phyloP scores from a whole-genome alignment of 2,329 filamentous ascomycete species.

The Cercospora nicotianae region DNA sequence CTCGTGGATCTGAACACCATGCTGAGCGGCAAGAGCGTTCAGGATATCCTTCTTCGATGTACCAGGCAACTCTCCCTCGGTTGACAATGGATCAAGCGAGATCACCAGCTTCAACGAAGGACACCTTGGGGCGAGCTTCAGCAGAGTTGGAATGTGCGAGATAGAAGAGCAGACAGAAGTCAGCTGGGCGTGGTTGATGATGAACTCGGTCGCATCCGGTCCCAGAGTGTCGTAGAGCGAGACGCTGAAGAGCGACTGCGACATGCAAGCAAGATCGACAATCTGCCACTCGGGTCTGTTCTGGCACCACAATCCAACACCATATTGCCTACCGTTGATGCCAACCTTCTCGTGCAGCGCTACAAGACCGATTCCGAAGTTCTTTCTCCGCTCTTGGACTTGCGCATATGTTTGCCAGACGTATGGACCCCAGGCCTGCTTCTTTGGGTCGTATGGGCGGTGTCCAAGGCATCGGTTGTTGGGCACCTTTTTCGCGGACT shows the following conservation, averaged over 20 bases:
- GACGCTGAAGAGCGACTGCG: conserved; percentile 83
- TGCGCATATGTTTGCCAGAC: conserved; percentile 82
- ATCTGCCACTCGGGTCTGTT: conserved; percentile 90
- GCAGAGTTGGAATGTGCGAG: conserved; percentile 74
- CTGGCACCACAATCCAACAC: conserved; percentile 80
- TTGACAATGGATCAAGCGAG: conserved; percentile 78
- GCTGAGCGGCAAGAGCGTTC: conserved; percentile 69
- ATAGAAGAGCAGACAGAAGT: conserved; percentile 75
- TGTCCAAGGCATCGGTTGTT: conserved; percentile 75
- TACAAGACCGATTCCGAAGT: conserved; percentile 81
- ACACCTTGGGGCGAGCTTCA: conserved; percentile 75
- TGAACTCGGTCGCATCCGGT: conserved; percentile 87
- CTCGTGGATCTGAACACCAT: conserved; percentile 76
- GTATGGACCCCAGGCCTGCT: conserved; percentile 73
- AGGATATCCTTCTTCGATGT: conserved; percentile 78
- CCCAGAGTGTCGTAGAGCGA: conserved; percentile 96
- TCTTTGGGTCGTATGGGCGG: conserved; percentile 73
- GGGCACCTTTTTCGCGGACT: conserved; percentile 57
- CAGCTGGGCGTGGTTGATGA: conserved; percentile 85
- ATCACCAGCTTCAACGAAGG: conserved; percentile 85
- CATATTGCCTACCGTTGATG: conserved; percentile 66
- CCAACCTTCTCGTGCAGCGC: conserved; percentile 75
- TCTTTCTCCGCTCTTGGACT: conserved; percentile 74
- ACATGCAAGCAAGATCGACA: conserved; percentile 79
- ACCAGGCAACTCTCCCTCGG: conserved; percentile 68